phyloP scores from a whole-genome alignment of 164 flowering plant genomes.

The Aristolochia contorta region DNA sequence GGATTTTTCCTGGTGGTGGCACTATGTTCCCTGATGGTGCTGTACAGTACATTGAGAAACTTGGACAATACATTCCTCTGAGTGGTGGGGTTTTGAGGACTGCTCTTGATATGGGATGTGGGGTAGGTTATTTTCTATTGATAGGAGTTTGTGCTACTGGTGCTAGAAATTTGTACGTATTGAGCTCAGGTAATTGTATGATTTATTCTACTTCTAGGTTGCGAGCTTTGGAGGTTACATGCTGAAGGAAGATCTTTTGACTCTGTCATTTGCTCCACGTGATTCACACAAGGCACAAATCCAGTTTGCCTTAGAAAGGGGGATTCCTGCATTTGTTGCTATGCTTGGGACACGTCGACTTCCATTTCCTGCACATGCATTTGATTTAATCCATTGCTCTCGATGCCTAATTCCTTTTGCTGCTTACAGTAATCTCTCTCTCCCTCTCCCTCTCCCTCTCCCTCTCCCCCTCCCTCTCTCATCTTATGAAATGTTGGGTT shows the following conservation, averaged over 20 bases:
- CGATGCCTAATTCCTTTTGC: slow-evolving; percentile 92
- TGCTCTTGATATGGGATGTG: slow-evolving; percentile 99
- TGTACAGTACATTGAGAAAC: slow-evolving; percentile 73
- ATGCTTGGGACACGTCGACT: slow-evolving; percentile 98
- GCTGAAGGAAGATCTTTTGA: slow-evolving; percentile 52
- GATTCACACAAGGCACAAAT: slow-evolving; percentile 96
- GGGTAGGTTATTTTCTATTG: slow-evolving; percentile 36
- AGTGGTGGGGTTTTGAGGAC: slow-evolving; percentile 71
- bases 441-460: not conserved
- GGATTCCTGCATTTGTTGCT: slow-evolving; percentile 90
- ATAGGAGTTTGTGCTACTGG: not conserved
- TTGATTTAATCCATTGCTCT: slow-evolving; percentile 93
- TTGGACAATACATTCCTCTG: slow-evolving; percentile 74
- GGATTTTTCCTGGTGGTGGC: slow-evolving; percentile 95
- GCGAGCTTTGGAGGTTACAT: slow-evolving; percentile 95
- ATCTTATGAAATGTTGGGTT: slow-evolving; percentile 3
- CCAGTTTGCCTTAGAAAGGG: slow-evolving; percentile 93
- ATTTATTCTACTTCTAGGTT: slow-evolving; percentile 44
- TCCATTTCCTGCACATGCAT: slow-evolving; percentile 85
- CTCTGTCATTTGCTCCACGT: slow-evolving; percentile 98
- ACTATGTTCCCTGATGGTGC: slow-evolving; percentile 99
- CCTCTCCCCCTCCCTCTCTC: slow-evolving; percentile 3
- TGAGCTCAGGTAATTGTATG: too few species aligned
- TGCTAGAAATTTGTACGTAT: not conserved
- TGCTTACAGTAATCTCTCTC: slow-evolving; percentile 73